Base-by-base conservation (phyloP, 345 rosid genomes). In the Linum tenue region DNA sequence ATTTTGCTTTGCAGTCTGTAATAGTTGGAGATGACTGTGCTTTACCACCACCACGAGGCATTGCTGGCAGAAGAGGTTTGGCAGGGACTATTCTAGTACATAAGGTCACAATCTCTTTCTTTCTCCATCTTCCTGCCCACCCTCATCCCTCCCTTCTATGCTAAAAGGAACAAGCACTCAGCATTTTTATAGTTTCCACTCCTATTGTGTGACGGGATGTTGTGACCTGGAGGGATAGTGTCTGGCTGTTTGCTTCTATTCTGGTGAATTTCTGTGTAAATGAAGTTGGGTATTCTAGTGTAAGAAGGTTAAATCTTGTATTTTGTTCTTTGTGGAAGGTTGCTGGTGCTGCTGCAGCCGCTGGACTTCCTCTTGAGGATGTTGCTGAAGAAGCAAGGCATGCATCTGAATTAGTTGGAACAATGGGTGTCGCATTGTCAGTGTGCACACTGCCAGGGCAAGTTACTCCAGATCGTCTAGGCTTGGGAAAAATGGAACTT, bases 21-120 rank as follows among this genome's bases (percentile, higher is more conserved):
- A 85, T 90, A 72, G 95, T 94, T 67, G 99, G 96, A 75, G 99
- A 90, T 67, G 97, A 94, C 76, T 90, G 97, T 84, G 97, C 99
- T 59, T 77, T 94, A 75, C 96, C 96, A 72, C 97, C 97, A 55
- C 88, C 81, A 40, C 92, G 89, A 56, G 99, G 99, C 72, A 83
- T 86, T 68, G 76, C 81, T 69, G 99, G 99, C 64, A 82, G 95
- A 40, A 89, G 99, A 80, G 99, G 99, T 67, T 81, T 94, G 81
- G 99, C 92, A 0, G 99, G 99, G 70, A 90, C 99, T 37, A 70
- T 94, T 70, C 91, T 94, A 68, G 91, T 94, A 62, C 75, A 90
- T 66, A 94, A 94, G 99, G 99, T 90, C 60, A 2, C 9, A 7
- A 4, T 70, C 69, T 55, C 64, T 80, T 70, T 64, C 37, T 60